A percentile compares a stretch with the other conserved stretches of the same genome.
Conservation (phyloP, 352 stramenopile species). For the Phytopythium litorale region DNA sequence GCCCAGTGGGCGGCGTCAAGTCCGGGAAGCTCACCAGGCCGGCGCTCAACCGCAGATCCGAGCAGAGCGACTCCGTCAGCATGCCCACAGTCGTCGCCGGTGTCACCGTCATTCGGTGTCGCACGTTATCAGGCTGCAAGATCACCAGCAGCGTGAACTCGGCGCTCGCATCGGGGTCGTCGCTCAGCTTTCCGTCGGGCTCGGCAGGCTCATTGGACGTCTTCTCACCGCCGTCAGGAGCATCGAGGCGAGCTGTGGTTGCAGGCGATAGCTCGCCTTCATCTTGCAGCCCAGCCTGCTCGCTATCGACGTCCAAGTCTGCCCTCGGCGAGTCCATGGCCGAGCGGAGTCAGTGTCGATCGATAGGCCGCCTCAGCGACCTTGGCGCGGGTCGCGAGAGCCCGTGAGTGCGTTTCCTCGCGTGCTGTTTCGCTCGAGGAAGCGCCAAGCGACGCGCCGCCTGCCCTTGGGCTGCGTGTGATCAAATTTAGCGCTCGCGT, state of each 20-base stretch:
- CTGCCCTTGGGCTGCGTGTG: not conserved
- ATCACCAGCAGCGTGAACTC: constrained; percentile 67
- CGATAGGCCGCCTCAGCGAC: constrained; percentile 1
- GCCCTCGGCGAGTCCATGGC: constrained; percentile 3
- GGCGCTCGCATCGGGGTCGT: constrained; percentile 1
- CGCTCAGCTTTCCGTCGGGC: not conserved
- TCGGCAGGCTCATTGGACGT: not conserved
- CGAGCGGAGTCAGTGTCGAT: constrained; percentile 1
- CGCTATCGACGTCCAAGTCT: not conserved
- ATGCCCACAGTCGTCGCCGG: constrained; percentile 39
- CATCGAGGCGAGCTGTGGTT: constrained; percentile 1
- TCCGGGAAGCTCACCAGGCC: constrained; percentile 63
- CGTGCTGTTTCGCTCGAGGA: constrained; percentile 1
- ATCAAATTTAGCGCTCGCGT: constrained; percentile 1
- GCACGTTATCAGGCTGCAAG: constrained; percentile 71
- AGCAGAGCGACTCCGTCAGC: constrained; percentile 53
- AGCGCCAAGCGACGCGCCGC: not conserved
- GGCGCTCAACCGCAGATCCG: constrained; percentile 50
- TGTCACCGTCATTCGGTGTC: constrained; percentile 61
- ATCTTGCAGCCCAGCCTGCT: not conserved
- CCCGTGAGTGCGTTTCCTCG: not conserved
- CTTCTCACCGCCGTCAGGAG: not conserved
- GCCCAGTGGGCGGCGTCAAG: constrained; percentile 28
- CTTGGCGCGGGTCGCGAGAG: not conserved
- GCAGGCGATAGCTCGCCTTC: constrained; percentile 1